Percentiles rank a stretch among this genome's conserved stretches.
These are phyloP conservation scores for Nyssa sinensis DNA, from an alignment of 148 eudicot genomes.

Conservation along the genomic window DNA sequence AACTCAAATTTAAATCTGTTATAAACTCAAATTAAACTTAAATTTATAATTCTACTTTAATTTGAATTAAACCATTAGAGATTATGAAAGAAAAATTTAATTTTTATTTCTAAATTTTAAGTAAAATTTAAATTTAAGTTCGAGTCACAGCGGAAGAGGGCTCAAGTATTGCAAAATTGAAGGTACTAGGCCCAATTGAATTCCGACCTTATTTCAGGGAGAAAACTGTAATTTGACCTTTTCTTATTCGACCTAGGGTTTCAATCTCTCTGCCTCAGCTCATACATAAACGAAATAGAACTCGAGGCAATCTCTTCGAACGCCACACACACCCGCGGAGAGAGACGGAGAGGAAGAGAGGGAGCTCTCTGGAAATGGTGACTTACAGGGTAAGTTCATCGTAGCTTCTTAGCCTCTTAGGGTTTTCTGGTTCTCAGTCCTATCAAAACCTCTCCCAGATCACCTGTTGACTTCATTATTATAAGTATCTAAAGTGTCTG, in stretches of 20 bases:
- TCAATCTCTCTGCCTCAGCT: not conserved
- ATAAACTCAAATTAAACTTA: too few species aligned
- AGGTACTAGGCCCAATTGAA: too few species aligned
- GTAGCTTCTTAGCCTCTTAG: not conserved
- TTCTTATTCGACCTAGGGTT: not conserved
- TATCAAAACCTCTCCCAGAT: not conserved
- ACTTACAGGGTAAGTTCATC: conserved; percentile 14
- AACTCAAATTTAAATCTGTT: too few species aligned
- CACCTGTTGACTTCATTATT: not conserved
- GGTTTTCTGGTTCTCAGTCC: not conserved
- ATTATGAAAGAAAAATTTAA: too few species aligned
- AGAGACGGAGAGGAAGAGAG: not conserved
- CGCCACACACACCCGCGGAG: not conserved
- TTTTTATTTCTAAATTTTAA: too few species aligned
- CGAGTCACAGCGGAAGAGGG: too few species aligned
- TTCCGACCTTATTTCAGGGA: not conserved
- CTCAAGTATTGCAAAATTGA: too few species aligned
- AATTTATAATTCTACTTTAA: too few species aligned
- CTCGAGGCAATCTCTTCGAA: not conserved
- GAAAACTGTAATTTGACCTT: not conserved
- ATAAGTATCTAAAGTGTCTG: too few species aligned
- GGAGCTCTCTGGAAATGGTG: conserved; percentile 19
- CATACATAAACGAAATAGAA: not conserved
- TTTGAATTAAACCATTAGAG: too few species aligned
- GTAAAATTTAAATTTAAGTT: too few species aligned